These are phyloP conservation scores for Fraxinus floribunda DNA, from an alignment of 305 asterid genomes.

Conservation along the genomic window DNA sequence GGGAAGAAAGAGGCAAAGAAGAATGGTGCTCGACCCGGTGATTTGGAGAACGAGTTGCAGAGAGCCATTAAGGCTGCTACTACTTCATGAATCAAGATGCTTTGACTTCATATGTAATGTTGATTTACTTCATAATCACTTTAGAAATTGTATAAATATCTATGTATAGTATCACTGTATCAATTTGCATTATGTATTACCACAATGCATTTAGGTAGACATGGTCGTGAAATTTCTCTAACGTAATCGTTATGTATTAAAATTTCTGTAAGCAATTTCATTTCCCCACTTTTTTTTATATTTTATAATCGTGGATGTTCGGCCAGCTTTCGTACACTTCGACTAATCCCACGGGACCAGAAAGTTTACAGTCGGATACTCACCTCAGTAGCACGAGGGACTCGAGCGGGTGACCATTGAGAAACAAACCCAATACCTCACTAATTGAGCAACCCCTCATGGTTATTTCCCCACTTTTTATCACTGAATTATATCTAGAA, in stretches of 20 bases:
- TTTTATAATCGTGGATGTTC: no score
- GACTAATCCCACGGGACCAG: no score
- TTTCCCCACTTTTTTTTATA: not conserved
- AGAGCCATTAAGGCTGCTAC: constrained; percentile 82
- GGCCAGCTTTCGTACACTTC: no score
- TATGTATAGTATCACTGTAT: not conserved
- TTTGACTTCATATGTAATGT: not conserved
- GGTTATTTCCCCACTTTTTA: not conserved
- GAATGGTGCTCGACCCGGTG: constrained; percentile 33
- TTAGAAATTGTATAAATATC: constrained; percentile 15
- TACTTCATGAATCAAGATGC: constrained; percentile 35
- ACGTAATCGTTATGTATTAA: not conserved
- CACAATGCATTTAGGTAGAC: not conserved
- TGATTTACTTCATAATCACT: not conserved
- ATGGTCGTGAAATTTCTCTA: not conserved
- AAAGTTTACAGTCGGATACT: no score
- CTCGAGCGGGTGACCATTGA: no score
- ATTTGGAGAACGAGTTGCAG: constrained; percentile 83
- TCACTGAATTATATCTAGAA: not conserved
- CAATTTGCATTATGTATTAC: not conserved
- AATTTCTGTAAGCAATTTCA: not conserved
- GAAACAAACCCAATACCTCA: no score
- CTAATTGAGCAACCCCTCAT: no score
- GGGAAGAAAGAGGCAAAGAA: constrained; percentile 48
- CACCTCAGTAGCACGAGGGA: no score